Evolutionary conservation across 768 basidiomycete species (phyloP).

Genomic region (Lentinus brumalis): DNA sequence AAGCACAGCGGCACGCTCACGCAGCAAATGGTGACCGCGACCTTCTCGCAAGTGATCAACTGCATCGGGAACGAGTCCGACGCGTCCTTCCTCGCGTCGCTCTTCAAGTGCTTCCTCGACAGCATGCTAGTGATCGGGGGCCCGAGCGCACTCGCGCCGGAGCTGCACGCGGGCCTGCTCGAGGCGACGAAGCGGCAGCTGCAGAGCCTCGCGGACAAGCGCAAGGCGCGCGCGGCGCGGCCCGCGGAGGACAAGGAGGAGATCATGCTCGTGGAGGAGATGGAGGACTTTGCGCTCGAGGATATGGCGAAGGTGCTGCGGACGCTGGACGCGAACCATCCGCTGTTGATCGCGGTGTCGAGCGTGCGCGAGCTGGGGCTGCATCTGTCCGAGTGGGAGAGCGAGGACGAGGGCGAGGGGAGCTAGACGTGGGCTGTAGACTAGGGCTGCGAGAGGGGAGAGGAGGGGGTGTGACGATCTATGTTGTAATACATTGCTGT

Average conservation of each 20-base stretch:
- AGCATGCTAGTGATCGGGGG: conserved; percentile 61
- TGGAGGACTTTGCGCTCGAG: conserved; percentile 80
- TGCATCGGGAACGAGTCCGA: conserved; percentile 71
- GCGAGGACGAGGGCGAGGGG: conserved; percentile 25
- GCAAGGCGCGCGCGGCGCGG: conserved; percentile 53
- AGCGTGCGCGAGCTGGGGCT: conserved; percentile 73
- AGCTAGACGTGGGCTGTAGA: too few species aligned
- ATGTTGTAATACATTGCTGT: too few species aligned
- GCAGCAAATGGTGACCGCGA: conserved; percentile 66
- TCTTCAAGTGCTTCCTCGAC: conserved; percentile 73
- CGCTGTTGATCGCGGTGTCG: conserved; percentile 67
- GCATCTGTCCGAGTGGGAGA: conserved; percentile 35
- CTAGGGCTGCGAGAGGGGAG: too few species aligned
- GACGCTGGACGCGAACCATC: conserved; percentile 58
- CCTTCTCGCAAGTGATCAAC: conserved; percentile 64
- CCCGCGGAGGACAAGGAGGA: conserved; percentile 64
- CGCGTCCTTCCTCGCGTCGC: conserved; percentile 73
- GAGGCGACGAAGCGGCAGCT: conserved; percentile 76
- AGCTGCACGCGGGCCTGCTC: conserved; percentile 55
- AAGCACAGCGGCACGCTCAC: conserved; percentile 67
- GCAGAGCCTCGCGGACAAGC: conserved; percentile 64
- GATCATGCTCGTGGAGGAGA: conserved; percentile 72
- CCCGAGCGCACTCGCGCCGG: conserved; percentile 50
- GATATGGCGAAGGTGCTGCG: conserved; percentile 71
- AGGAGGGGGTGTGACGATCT: too few species aligned